Evolutionary conservation across 2,329 filamentous ascomycete species (phyloP), one percentile per base, ranked within the genome.

Genomic region (Sordariomycetes sp.): DNA sequence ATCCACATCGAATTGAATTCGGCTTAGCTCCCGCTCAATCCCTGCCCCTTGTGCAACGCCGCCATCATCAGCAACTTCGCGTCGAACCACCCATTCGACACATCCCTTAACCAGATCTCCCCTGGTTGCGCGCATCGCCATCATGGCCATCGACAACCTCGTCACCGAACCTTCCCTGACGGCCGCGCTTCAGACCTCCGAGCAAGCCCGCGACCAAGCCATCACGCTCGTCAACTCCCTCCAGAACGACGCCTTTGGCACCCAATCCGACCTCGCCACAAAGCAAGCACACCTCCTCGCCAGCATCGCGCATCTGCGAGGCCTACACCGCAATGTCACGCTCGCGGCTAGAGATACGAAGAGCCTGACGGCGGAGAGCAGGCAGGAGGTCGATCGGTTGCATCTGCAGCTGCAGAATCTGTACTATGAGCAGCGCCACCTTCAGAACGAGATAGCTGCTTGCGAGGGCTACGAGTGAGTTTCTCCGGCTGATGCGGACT

Each of bases 381-480:
- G 88, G 32, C 84, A 90, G 48, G 86, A 94, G 59, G 86, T 96
- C 43, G 92, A 98, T 54, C 77, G 81, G 32, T 68, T 98, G 40
- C 88, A 96, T 54, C 70, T 98, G 24, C 85, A 94, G 51, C 70
- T 98, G 36, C 90, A 96, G 59, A 98, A 98, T 51, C 65, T 98
- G 7, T 93, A 92, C 57, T 98, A 98, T 53, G 90, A 98, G 58
- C 88, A 96, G 62, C 72, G 86, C 35, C 87, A 95, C 57, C 64
- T 98, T 35, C 78, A 84, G 43, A 85, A 85, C 32, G 92, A 98
- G 60, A 96, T 98, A 40, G 68, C 75, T 1, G 86, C 85, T 8
- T 96, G 92, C 56, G 85, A 94, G 53, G 82, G 80, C 33, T 95
- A 93, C 48, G 85, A 94, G 86, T 94, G 63, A 41, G 84, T 72